A percentile compares a stretch with the other conserved stretches of the same genome.
phyloP scores from a whole-genome alignment of 176 grass and related monocot genomes.

The Eleusine coracana region DNA sequence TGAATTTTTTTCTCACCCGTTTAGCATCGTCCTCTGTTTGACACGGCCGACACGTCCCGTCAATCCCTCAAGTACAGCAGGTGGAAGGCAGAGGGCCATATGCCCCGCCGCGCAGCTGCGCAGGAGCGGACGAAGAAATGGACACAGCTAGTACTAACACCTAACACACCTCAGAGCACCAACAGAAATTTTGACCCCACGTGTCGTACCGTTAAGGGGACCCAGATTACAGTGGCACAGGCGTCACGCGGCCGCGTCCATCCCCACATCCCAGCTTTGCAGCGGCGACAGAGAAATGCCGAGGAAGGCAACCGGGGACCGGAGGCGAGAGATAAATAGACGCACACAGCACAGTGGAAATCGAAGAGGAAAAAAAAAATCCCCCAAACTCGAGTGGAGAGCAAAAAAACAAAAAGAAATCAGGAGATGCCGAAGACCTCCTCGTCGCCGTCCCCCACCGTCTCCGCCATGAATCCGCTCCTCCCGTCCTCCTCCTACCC shows the following conservation, averaged over 20 bases:
- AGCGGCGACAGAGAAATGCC: constrained; percentile 9
- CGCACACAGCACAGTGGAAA: not conserved
- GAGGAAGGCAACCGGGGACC: constrained; percentile 32
- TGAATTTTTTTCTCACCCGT: not conserved
- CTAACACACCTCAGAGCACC: not conserved
- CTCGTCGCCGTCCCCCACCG: constrained; percentile 55
- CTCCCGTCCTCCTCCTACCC: constrained; percentile 50
- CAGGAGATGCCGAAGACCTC: constrained; percentile 62
- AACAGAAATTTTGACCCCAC: not conserved
- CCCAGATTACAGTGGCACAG: not conserved
- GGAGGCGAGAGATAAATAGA: constrained; percentile 8
- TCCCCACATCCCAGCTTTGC: not conserved
- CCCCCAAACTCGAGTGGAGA: not conserved
- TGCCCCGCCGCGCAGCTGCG: not conserved
- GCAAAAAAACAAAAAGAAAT: not conserved
- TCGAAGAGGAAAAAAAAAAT: constrained; percentile 3
- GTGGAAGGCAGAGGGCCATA: not conserved
- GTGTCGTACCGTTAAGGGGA: fast-evolving
- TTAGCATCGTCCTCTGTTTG: too few relatives aligned
- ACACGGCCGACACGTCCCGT: not conserved
- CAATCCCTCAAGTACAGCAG: not conserved
- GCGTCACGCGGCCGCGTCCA: not conserved
- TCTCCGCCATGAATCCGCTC: constrained; percentile 68
- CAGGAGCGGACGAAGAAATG: not conserved
- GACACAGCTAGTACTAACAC: too few relatives aligned